These are phyloP conservation scores for Lathyrus tuberosus DNA, from an alignment of 306 rosid genomes.

Conservation along the genomic window DNA sequence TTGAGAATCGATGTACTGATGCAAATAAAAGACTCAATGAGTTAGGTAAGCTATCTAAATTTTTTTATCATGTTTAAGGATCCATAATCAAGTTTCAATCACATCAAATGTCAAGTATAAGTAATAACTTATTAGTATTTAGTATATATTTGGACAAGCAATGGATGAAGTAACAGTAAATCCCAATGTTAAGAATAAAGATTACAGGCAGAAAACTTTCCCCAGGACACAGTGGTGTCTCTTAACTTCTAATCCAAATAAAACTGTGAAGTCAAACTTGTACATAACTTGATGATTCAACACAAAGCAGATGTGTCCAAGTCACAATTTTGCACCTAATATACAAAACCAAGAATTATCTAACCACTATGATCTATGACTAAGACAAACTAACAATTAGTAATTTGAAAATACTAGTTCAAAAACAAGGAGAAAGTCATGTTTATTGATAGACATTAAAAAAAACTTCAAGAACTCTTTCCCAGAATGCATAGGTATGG, in stretches of 20 bases:
- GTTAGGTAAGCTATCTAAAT: not conserved
- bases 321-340: not conserved
- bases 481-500: no score
- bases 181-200: not conserved
- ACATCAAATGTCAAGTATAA: not conserved
- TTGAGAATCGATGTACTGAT: no score
- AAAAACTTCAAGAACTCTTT: no score
- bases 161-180: not conserved
- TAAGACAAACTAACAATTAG: not conserved
- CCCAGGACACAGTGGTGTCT: not conserved
- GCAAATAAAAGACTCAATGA: not conserved
- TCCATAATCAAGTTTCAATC: constrained; percentile 6
- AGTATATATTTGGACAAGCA: not conserved
- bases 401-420: not conserved
- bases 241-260: not conserved
- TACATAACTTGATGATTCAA: not conserved
- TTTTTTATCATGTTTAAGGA: constrained; percentile 4
- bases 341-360: not conserved
- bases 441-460: no score
- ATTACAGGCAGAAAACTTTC: not conserved
- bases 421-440: no score
- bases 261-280: not conserved
- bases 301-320: no score
- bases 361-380: no score
- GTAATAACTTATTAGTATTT: not conserved